phyloP scores from a whole-genome alignment of 495 filamentous ascomycete species.

The Hypoxylon lienhwacheense region DNA sequence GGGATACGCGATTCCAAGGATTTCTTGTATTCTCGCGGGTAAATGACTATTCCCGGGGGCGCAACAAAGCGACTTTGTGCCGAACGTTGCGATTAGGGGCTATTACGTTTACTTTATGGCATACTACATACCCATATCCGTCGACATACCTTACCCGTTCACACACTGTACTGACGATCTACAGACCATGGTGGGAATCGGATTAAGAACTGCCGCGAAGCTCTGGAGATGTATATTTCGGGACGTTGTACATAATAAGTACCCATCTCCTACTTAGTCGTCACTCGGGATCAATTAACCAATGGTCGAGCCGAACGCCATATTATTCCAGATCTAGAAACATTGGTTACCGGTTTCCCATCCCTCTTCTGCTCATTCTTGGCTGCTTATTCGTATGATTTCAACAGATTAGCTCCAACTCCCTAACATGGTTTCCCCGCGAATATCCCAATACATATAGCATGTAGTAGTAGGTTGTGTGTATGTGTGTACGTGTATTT shows the following conservation, averaged over 20 bases:
- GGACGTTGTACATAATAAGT: slow-evolving; percentile 20
- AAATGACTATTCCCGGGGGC: slow-evolving; percentile 31
- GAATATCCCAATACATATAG: slow-evolving; percentile 12
- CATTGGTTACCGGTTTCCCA: slow-evolving; percentile 13
- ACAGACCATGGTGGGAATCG: no score
- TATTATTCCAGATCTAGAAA: slow-evolving; percentile 30
- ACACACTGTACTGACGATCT: slow-evolving; percentile 22
- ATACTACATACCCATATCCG: slow-evolving; percentile 1
- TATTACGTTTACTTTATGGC: no score
- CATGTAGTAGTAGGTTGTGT: neutral
- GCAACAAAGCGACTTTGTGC: slow-evolving; percentile 12
- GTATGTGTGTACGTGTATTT: no score
- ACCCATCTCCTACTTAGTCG: slow-evolving; percentile 20
- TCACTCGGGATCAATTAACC: slow-evolving; percentile 23
- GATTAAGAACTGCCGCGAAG: slow-evolving; percentile 36
- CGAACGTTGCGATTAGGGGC: slow-evolving; percentile 23
- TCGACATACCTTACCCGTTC: slow-evolving; percentile 26
- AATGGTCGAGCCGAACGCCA: slow-evolving; percentile 8
- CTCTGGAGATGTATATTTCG: slow-evolving; percentile 15
- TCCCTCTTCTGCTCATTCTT: slow-evolving; percentile 12
- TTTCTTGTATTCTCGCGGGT: slow-evolving; percentile 27
- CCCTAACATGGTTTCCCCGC: slow-evolving; percentile 33
- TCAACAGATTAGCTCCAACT: slow-evolving; percentile 17
- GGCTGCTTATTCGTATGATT: slow-evolving; percentile 15
- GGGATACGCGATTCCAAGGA: no score